Evolutionary conservation across 2,329 filamentous ascomycete genomes (phyloP), one percentile per base, ranked within the genome.

Genomic region (Aphanocladium album): DNA sequence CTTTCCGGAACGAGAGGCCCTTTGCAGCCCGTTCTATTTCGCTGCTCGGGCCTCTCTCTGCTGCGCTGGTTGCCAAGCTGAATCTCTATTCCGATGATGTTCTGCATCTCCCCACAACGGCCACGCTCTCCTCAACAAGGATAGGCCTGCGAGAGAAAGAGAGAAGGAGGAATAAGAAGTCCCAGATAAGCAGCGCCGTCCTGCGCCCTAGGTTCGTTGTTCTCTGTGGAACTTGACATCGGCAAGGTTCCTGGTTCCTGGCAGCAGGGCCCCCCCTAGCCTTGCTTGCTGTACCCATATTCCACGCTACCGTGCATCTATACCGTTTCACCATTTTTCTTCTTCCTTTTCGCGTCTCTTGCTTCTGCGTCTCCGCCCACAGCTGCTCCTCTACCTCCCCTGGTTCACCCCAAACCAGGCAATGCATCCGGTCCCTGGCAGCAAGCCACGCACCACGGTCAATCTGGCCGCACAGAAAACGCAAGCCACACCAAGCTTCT

Each of bases 241-340:
- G 30, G 25, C 47, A 19, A 33, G 47, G 47, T 53, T 39, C 50
- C 50, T 53, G 50, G 50, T 53, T 53, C 50, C 50, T 53, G 50
- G 33, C 33, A 37, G 47, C 25, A 35, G 25, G 11, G 2, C 16
- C 47, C 25, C 47, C 16, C 45, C 21, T 14, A 5, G 35, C 35
- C 35, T 39, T 37, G 7, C 25, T 51, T 11, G 16, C 14, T 41
- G 51, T 39, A 41, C 25, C 51, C 51, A 55, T 55, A 5, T 46
- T 46, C 52, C 27, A 46, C 53, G 53, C 53, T 56, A 56, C 53
- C 23, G 9, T 46, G n/a, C 53, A 46, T 56, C 39, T 41, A 33
- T 46, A 30, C n/a, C 53, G 53, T 56, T 56, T 56, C 53, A 56
- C 53, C 41, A 56, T 56, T 23, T 46, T 23, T 6, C 41, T 43